Evolutionary conservation across 257 asterid genomes (phyloP).

Genomic region (Osmanthus fragrans): DNA sequence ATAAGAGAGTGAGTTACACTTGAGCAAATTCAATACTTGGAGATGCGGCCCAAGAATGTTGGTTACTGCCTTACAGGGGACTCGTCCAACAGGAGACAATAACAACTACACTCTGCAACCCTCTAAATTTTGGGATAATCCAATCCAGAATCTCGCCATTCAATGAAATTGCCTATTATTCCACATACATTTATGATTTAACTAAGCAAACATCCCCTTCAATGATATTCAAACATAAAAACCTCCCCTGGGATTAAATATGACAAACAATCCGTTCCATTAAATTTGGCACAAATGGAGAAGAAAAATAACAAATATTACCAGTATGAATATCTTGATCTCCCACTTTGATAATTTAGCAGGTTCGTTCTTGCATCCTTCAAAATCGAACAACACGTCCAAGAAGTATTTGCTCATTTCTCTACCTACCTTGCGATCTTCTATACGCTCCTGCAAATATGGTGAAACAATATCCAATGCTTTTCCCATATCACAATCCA

Average conservation of each 20-base stretch:
- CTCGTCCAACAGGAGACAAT: not conserved
- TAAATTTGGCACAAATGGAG: too few relatives aligned
- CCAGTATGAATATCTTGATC: constrained; percentile 47
- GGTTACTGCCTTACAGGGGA: too few relatives aligned
- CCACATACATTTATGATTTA: constrained; percentile 14
- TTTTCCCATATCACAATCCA: too few relatives aligned
- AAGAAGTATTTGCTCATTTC: constrained; percentile 51
- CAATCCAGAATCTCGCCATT: constrained; percentile 42
- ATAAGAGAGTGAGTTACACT: constrained; percentile 51
- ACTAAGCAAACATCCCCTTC: constrained; percentile 12
- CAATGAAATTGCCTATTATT: constrained; percentile 57
- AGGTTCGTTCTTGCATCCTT: constrained; percentile 66
- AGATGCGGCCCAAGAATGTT: too few relatives aligned
- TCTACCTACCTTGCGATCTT: constrained; percentile 33
- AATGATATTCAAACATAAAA: not conserved
- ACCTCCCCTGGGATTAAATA: not conserved
- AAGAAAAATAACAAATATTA: not conserved
- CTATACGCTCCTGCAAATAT: constrained; percentile 17
- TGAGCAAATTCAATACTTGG: constrained; percentile 35
- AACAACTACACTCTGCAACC: constrained; percentile 44
- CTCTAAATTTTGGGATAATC: constrained; percentile 37
- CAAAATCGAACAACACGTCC: constrained; percentile 54
- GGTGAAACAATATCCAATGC: too few relatives aligned
- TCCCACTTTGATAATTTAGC: constrained; percentile 38
- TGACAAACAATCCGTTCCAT: too few relatives aligned